phyloP scores from a whole-genome alignment of 164 flowering plant genomes.

The Taxillus chinensis region DNA sequence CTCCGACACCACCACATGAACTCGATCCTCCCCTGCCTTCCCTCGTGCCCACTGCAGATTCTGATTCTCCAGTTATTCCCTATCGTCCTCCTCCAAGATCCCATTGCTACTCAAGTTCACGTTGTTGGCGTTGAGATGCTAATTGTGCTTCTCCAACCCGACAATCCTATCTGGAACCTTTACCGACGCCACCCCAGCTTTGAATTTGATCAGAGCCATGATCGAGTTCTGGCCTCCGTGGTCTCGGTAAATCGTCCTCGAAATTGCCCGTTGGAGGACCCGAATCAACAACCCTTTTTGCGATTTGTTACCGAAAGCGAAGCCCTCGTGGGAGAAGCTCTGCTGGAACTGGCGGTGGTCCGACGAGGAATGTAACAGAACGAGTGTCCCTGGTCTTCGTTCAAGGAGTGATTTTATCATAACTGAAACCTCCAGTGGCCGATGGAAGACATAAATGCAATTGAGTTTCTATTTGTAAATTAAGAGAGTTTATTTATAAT shows the following conservation, averaged over 20 bases:
- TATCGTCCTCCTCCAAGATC: constrained; percentile 52
- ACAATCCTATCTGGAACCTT: constrained; percentile 35
- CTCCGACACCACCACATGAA: constrained; percentile 57
- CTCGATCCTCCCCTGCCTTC: constrained; percentile 61
- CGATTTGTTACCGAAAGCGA: constrained; percentile 20
- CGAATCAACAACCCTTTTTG: constrained; percentile 29
- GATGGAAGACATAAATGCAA: not conserved
- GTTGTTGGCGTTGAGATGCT: constrained; percentile 28
- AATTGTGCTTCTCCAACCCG: constrained; percentile 19
- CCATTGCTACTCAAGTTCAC: constrained; percentile 46
- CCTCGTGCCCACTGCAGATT: constrained; percentile 77
- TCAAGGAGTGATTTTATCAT: not conserved
- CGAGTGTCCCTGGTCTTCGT: constrained; percentile 3
- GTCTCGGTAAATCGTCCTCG: constrained; percentile 28
- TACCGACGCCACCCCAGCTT: constrained; percentile 7
- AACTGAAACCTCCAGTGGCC: constrained; percentile 16
- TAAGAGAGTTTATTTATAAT: too few relatives aligned
- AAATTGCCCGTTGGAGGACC: constrained; percentile 30
- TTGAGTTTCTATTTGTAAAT: too few relatives aligned
- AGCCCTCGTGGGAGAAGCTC: constrained; percentile 42
- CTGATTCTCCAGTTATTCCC: constrained; percentile 18
- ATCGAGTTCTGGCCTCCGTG: constrained; percentile 35
- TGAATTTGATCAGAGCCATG: constrained; percentile 39
- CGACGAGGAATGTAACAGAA: constrained; percentile 17
- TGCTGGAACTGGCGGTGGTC: constrained; percentile 26